phyloP scores from a whole-genome alignment of 2,329 filamentous ascomycete genomes.

The Penicillium sclerotigenum region DNA sequence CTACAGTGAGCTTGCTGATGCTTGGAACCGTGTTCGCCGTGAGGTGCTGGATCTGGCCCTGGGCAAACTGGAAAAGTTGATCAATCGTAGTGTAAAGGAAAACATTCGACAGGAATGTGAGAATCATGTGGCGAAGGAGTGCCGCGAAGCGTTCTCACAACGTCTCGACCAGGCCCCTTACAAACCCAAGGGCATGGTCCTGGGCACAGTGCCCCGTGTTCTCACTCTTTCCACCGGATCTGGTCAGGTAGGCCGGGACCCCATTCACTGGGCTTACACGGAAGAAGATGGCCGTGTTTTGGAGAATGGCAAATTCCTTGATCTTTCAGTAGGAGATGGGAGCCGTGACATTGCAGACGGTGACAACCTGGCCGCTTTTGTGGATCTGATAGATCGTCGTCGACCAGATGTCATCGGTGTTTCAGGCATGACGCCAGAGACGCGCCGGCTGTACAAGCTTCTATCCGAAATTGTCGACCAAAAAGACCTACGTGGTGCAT shows the following conservation, averaged over 20 bases:
- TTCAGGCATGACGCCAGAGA: slow-evolving; percentile 84
- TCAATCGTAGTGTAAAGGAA: slow-evolving; percentile 91
- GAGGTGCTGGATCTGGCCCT: slow-evolving; percentile 82
- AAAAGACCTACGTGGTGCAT: slow-evolving; percentile 71
- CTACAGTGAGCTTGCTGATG: slow-evolving; percentile 88
- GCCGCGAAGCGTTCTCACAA: slow-evolving; percentile 82
- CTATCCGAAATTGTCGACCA: slow-evolving; percentile 74
- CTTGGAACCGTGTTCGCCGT: slow-evolving; percentile 85
- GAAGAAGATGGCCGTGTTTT: slow-evolving; percentile 87
- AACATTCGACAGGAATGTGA: slow-evolving; percentile 91
- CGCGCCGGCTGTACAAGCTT: slow-evolving; percentile 77
- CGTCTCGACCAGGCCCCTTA: slow-evolving; percentile 94
- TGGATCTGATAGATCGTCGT: slow-evolving; percentile 73
- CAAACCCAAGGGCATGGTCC: slow-evolving; percentile 87
- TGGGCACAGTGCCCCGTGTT: slow-evolving; percentile 84
- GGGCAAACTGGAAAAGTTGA: slow-evolving; percentile 74
- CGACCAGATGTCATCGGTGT: slow-evolving; percentile 88
- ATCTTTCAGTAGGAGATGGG: slow-evolving; percentile 65
- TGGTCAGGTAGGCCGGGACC: slow-evolving; percentile 69
- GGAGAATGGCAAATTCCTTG: slow-evolving; percentile 83
- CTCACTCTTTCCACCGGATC: slow-evolving; percentile 83
- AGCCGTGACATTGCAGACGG: slow-evolving; percentile 66
- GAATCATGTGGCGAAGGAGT: slow-evolving; percentile 81
- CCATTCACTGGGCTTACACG: slow-evolving; percentile 86
- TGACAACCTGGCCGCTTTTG: slow-evolving; percentile 65